Conservation (phyloP, 1,284 basidiomycete genomes). For the Cutaneotrichosporon sp. region DNA sequence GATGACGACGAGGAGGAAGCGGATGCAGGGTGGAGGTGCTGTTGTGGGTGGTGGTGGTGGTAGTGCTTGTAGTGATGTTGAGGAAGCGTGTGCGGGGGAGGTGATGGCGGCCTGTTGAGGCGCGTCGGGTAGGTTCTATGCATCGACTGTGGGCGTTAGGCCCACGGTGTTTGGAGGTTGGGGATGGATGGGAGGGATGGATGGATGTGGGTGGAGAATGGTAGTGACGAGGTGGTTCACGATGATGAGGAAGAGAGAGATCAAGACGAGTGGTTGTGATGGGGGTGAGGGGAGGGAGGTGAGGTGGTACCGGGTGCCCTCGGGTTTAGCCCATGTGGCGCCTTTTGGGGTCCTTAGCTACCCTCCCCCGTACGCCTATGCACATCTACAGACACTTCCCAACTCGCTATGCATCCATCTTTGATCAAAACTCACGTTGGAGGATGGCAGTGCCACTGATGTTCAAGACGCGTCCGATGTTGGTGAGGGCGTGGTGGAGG, state of each 20-base stretch:
- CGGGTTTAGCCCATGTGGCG: background rate
- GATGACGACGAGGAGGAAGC: conserved; percentile 5
- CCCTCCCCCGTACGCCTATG: background rate
- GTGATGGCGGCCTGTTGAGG: conserved; percentile 1
- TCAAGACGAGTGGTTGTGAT: background rate
- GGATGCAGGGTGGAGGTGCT: background rate
- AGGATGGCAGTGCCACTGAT: conserved; percentile 2
- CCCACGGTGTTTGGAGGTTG: conserved; percentile 10
- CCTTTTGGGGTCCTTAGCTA: background rate
- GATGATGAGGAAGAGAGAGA: background rate
- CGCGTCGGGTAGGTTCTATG: background rate
- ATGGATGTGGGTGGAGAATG: conserved; percentile 9
- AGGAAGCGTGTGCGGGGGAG: background rate
- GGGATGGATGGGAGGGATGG: conserved; percentile 12
- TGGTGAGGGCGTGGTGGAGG: conserved; percentile 4
- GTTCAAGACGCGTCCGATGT: conserved; percentile 1
- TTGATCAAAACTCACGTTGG: background rate
- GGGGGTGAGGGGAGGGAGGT: conserved; percentile 1
- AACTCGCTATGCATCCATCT: background rate
- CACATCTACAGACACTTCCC: background rate
- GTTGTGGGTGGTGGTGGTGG: conserved; percentile 8
- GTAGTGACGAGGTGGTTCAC: background rate
- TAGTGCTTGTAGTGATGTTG: background rate
- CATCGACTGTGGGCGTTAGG: conserved; percentile 24
- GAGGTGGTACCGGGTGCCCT: background rate